Evolutionary conservation across 2,329 filamentous ascomycete genomes (phyloP), one percentile per base, ranked within the genome.

Genomic region (Penicillium sp.): DNA sequence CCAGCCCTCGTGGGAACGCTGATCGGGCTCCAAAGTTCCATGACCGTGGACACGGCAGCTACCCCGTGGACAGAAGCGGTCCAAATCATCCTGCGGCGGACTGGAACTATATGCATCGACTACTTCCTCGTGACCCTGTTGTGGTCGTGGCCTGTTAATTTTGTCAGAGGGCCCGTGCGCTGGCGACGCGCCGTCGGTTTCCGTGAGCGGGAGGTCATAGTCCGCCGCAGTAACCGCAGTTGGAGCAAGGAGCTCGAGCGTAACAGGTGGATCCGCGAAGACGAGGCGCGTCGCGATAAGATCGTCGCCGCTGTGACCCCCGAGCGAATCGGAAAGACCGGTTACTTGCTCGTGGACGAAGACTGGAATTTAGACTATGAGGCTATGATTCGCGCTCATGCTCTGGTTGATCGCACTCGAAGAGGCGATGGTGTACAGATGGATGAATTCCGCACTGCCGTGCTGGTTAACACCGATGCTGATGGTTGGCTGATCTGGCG

Each of bases 361-460:
- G 83, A 91, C 58, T 97, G 91, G 87, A 89, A 96, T 71, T 77
- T 97, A 57, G 91, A 96, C 70, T 97, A 92, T 82, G 80, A 80
- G 45, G 81, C 82, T 21, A 97, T 97, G 90, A 77, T 91, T 13
- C 76, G 81, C 58, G 90, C 90, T 4, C 88, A 90, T 44, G 75
- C 76, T 34, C 72, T 95, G 61, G 82, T 91, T 1, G 87, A 90
- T 40, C 57, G 55, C 9, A 68, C 59, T 6, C 58, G 60, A 13
- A 68, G 68, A 48, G 66, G 66, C 8, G 60, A 68, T 23, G 65
- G 60, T 9, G 55, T 84, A 6, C 69, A 74, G 23, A 68, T 90
- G 15, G 83, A 89, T n/a, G 85, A 86, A 25, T 87, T 96, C 68
- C 82, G 83, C 57, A 86, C 83, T 18, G 79, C 87, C 2, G 86